phyloP scores from a whole-genome alignment of 768 basidiomycete genomes.

The Gloeopeniophorella convolvens region DNA sequence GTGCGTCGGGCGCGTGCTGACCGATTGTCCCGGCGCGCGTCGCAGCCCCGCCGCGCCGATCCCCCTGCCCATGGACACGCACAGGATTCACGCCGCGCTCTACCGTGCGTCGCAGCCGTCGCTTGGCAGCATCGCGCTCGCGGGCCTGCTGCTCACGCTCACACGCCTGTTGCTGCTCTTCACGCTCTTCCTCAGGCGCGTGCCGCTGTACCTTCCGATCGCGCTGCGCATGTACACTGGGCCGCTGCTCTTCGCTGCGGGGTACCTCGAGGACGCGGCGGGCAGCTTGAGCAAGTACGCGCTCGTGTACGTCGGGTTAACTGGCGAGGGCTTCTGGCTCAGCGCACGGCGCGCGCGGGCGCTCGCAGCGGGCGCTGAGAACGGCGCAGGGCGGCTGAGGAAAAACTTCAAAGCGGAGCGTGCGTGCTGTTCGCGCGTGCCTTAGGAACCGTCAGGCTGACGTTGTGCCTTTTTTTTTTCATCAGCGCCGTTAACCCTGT shows the following conservation, averaged over 20 bases:
- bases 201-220: constrained; percentile 48
- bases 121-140: constrained; percentile 70
- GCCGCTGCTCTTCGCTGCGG: constrained; percentile 35
- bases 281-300: constrained; percentile 56
- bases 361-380: constrained; percentile 51
- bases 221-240: constrained; percentile 37
- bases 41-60: constrained; percentile 28
- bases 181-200: constrained; percentile 43
- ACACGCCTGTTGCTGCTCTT: constrained; percentile 53
- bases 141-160: constrained; percentile 68
- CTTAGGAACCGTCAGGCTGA: too few relatives aligned
- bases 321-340: constrained; percentile 46
- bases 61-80: constrained; percentile 50
- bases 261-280: constrained; percentile 39
- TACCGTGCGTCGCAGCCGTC: constrained; percentile 76
- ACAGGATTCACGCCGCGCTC: constrained; percentile 70
- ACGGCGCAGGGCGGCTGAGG: constrained; percentile 35
- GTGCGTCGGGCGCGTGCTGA: constrained; percentile 3
- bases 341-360: constrained; percentile 50
- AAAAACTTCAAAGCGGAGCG: constrained; percentile 53
- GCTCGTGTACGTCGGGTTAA: constrained; percentile 48
- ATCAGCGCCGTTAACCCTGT: constrained; percentile 58
- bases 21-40: background rate
- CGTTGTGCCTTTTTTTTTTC: background rate
- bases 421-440: constrained; percentile 29